Percentiles rank a stretch among this genome's conserved stretches.
Evolutionary conservation across 495 filamentous ascomycete genomes (phyloP).

Genomic region (Aspergillus funiculosus): DNA sequence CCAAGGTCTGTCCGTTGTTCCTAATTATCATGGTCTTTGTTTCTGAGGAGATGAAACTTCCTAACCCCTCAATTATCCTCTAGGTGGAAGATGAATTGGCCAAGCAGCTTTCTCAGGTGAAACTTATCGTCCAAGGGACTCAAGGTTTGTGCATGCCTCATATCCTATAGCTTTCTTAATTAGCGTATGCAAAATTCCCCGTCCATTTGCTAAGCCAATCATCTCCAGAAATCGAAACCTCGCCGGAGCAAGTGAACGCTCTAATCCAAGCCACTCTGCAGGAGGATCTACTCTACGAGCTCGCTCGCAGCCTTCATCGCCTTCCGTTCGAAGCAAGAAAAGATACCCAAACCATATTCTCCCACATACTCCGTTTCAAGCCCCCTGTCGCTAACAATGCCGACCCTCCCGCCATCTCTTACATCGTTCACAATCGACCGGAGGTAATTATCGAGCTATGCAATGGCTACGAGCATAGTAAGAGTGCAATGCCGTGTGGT

Average conservation of each 20-base stretch:
- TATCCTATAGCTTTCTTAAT: conserved; percentile 1
- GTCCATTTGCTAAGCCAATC: too few species aligned
- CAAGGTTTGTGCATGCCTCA: conserved; percentile 50
- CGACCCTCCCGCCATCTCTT: conserved; percentile 76
- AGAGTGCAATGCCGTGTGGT: conserved; percentile 90
- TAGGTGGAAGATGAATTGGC: conserved; percentile 70
- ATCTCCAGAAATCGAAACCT: conserved; percentile 69
- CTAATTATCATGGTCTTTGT: background rate
- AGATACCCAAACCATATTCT: conserved; percentile 85
- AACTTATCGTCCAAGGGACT: conserved; percentile 76
- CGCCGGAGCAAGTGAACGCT: conserved; percentile 76
- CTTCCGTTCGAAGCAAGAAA: conserved; percentile 93
- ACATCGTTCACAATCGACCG: conserved; percentile 76
- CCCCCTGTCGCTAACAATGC: conserved; percentile 47
- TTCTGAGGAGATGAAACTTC: conserved; percentile 25
- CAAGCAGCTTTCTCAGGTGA: conserved; percentile 74
- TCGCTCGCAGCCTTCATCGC: conserved; percentile 70
- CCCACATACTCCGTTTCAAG: conserved; percentile 78
- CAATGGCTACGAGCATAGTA: conserved; percentile 78
- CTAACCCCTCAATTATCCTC: conserved; percentile 13
- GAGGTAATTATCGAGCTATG: conserved; percentile 86
- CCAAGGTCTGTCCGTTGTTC: conserved; percentile 40
- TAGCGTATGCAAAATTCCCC: background rate
- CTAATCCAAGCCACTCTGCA: conserved; percentile 74
- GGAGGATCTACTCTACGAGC: conserved; percentile 78